Evolutionary conservation across 2,329 filamentous ascomycete species (phyloP), one percentile per base, ranked within the genome.

Genomic region (Didymosphaeria variabile): DNA sequence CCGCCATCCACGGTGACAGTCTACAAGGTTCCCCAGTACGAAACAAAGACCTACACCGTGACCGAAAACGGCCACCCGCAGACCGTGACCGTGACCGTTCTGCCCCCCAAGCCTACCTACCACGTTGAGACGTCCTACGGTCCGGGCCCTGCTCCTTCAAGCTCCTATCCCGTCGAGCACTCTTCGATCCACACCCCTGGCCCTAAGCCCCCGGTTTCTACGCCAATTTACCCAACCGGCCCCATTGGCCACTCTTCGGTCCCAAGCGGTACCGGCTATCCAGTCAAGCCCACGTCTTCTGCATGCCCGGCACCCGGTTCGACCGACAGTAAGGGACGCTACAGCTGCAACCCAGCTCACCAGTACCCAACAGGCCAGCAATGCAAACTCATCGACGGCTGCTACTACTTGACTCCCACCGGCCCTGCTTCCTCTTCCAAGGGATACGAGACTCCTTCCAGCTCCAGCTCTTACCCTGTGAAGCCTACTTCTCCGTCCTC

Each of bases 21-120:
- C 47, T 70, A 67, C 15, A 59, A 64, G 36, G 49, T 55, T 49
- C 17, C 59, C 60, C 12, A 62, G 47, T 69, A 63, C 59, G 59
- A 63, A 34, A 70, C 65, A 58, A 72, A 73, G 67, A 75, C 72
- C 31, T 70, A 73, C 60, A 76, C 73, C 12, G 61, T 72, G 40
- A 73, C 68, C 40, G 71, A 74, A 64, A 46, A 34, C 31, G 68
- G 68, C 49, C 52, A 61, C 21, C 65, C 61, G 29, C 67, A 71
- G 63, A 72, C 71, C 15, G 65, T 75, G 13, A 73, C 70, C 13
- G 57, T 68, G 32, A 53, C 50, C 23, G 50, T 42, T 32, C 34
- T 53, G 50, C 50, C 50, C n/a, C 19, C 50, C 34, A 53, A 53
- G 34, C 50, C 50, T 8, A 53, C 50, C 34, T 53, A 53, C 50